phyloP scores from a whole-genome alignment of 306 rosid species.

The Fagus sylvatica region DNA sequence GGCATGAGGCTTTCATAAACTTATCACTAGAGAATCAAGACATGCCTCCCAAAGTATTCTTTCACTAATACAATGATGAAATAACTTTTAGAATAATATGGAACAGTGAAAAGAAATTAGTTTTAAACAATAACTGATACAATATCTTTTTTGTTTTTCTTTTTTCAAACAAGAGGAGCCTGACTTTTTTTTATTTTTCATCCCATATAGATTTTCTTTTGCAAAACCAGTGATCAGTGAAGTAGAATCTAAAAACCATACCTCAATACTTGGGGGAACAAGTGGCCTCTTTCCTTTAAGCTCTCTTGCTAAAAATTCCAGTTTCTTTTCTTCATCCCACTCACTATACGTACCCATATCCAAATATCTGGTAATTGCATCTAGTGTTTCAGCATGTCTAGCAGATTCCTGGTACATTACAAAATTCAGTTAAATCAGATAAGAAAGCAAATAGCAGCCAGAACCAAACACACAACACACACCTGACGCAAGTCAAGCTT shows the following conservation, averaged over 20 bases:
- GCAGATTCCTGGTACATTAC: slow-evolving; percentile 69
- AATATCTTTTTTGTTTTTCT: background rate
- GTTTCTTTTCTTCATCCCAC: slow-evolving; percentile 94
- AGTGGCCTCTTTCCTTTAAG: slow-evolving; percentile 94
- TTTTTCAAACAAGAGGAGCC: background rate
- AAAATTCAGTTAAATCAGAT: slow-evolving; percentile 21
- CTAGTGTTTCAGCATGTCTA: slow-evolving; percentile 90
- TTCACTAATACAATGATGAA: too few species aligned
- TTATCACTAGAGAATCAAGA: too few species aligned
- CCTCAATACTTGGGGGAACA: slow-evolving; percentile 79
- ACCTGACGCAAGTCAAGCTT: slow-evolving; percentile 98
- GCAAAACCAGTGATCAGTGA: background rate
- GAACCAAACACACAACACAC: slow-evolving; percentile 21
- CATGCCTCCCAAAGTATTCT: too few species aligned
- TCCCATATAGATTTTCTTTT: background rate
- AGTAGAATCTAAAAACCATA: slow-evolving; percentile 23
- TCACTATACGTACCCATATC: slow-evolving; percentile 88
- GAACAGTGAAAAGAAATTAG: background rate
- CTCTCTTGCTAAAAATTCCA: slow-evolving; percentile 76
- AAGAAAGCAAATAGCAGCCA: slow-evolving; percentile 16
- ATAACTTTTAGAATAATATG: background rate
- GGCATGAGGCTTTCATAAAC: too few species aligned
- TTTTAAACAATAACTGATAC: background rate
- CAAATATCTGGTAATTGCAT: slow-evolving; percentile 74
- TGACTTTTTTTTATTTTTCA: background rate